Evolutionary conservation across 768 basidiomycete species (phyloP), one percentile per base, ranked within the genome.

Genomic region (Omphalotus guepiniiformis): DNA sequence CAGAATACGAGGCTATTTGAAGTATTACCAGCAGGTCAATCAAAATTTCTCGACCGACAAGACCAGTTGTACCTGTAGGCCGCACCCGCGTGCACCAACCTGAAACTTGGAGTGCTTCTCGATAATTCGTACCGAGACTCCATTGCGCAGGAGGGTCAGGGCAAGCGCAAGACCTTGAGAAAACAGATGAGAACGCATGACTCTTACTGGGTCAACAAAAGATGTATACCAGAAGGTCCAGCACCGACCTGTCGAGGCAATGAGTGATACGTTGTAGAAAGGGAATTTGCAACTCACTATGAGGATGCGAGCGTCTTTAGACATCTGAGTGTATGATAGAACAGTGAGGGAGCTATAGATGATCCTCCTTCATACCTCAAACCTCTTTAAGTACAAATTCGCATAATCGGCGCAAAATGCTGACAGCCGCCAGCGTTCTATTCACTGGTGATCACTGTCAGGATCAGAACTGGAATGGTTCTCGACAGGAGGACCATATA

Each of bases 71-170:
- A 68, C 67, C 42, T 52, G 50, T 22, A 64, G 40, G 7, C 58
- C 63, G 15, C 55, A n/a, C 0, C 62, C 68, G 7, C 64, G 57
- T 3, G 53, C 52, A 8, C 63, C 60, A 3, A 42, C 39, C 11
- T 58, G 56, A 40, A 55, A 56, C 0, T 40, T 44, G 0, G 47
- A 29, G 30, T 47, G 46, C 35, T 63, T 63, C 48, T 67, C 63
- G 43, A 67, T 55, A 46, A 70, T 62, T 13, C 66, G 64, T 18
- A 69, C 63, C 27, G 57, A 53, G 11, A 71, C 49, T 5, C 60
- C 62, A 25, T 63, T 63, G 12, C 57, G 50, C 0, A 58, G 50
- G 4, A 71, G 60, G 1, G 56, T 43, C 9, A 67, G 51, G 2
- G 68, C 70, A 30, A 58, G 53, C 27, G 63, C 54, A 4, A 68